A percentile compares a stretch with the other conserved stretches of the same genome.
phyloP scores from a whole-genome alignment of 2,329 filamentous ascomycete species.

The Trichoderma endophyticum region DNA sequence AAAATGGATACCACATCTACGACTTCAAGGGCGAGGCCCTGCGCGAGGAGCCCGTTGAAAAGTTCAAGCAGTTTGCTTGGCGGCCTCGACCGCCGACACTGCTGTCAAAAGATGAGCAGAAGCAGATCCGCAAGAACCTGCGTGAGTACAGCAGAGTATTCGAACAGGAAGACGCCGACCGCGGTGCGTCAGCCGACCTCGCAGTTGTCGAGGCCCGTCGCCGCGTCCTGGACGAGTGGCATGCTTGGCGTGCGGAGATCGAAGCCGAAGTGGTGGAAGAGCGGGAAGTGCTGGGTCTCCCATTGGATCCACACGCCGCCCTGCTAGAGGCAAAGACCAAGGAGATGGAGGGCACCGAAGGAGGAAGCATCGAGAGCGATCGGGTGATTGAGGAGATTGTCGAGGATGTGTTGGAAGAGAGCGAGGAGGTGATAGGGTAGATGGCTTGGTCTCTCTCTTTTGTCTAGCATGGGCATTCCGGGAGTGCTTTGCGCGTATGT shows the following conservation, averaged over 20 bases:
- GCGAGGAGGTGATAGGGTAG: conserved; percentile 66
- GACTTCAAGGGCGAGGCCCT: conserved; percentile 90
- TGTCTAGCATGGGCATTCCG: conserved; percentile 28
- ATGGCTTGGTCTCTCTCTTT: conserved; percentile 22
- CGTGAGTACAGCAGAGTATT: conserved; percentile 94
- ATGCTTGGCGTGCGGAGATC: conserved; percentile 73
- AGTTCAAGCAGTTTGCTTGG: conserved; percentile 98
- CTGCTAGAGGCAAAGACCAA: conserved; percentile 56
- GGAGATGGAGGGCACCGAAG: conserved; percentile 41
- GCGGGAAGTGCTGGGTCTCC: conserved; percentile 63
- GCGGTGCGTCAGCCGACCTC: conserved; percentile 88
- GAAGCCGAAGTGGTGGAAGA: conserved; percentile 72
- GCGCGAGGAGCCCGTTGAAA: conserved; percentile 87
- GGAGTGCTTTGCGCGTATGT: conserved; percentile 17
- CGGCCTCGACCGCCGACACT: conserved; percentile 88
- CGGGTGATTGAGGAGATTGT: conserved; percentile 84
- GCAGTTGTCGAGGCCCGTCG: conserved; percentile 88
- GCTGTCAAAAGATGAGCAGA: conserved; percentile 94
- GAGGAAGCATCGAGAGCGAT: conserved; percentile 61
- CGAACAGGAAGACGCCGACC: conserved; percentile 91
- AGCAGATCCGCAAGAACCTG: conserved; percentile 95
- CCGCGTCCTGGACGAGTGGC: conserved; percentile 81
- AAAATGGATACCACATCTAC: conserved; percentile 98
- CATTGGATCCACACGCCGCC: conserved; percentile 61
- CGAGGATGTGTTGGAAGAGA: conserved; percentile 80